A percentile compares a stretch with the other conserved stretches of the same genome.
These are phyloP conservation scores for Hamamelis virginiana DNA, from an alignment of 164 flowering plant genomes.

Conservation along the genomic window DNA sequence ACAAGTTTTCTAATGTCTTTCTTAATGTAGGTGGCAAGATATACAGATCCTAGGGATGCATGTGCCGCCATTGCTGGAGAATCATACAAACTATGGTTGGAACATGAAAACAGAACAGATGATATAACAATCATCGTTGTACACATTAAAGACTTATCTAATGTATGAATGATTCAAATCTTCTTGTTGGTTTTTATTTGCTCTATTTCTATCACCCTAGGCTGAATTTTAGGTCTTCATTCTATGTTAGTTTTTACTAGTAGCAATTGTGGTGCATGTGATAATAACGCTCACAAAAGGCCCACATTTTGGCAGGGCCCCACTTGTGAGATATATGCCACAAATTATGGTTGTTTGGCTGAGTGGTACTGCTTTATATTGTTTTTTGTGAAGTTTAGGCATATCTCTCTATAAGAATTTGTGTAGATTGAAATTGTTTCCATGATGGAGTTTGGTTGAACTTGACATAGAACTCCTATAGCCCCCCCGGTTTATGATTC, in stretches of 20 bases:
- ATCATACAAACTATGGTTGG: slow-evolving; percentile 91
- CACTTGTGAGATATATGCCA: too few species aligned
- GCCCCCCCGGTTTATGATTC: not conserved
- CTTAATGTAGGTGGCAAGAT: slow-evolving; percentile 56
- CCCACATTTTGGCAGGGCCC: not conserved
- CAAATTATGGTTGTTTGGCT: not conserved
- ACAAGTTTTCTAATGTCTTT: not conserved
- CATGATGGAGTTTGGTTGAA: not conserved
- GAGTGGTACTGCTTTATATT: not conserved
- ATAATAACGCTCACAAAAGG: not conserved
- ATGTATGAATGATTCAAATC: slow-evolving; percentile 41
- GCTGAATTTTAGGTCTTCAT: not conserved
- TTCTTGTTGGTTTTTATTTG: not conserved
- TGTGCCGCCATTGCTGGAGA: slow-evolving; percentile 86
- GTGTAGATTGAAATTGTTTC: not conserved
- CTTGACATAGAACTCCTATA: not conserved
- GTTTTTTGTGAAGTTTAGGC: not conserved
- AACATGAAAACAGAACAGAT: slow-evolving; percentile 92
- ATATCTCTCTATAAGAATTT: not conserved
- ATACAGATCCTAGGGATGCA: slow-evolving; percentile 89
- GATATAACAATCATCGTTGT: slow-evolving; percentile 94
- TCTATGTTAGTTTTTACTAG: not conserved
- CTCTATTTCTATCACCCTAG: not conserved
- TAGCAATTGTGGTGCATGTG: slow-evolving; percentile 5
- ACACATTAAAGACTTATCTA: slow-evolving; percentile 62